Evolutionary conservation across 1,284 basidiomycete genomes (phyloP).

Genomic region (Irpex rosettiformis): DNA sequence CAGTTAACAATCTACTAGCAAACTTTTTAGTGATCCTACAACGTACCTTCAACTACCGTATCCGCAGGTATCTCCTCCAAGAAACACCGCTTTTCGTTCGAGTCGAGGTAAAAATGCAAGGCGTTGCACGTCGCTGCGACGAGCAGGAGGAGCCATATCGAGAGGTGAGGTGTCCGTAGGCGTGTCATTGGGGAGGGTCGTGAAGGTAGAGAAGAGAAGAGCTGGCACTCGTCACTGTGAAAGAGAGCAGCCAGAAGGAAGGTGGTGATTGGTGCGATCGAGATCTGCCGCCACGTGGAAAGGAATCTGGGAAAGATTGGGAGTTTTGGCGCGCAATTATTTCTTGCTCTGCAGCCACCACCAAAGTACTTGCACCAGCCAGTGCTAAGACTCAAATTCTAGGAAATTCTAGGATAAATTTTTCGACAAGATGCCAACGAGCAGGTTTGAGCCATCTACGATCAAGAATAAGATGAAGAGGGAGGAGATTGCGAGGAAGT

Average conservation of each 20-base stretch:
- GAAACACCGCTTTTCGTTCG: conserved; percentile 92
- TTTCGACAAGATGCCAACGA: conserved; percentile 49
- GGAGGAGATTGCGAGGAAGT: conserved; percentile 71
- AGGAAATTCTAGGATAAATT: too few species aligned
- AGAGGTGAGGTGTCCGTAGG: conserved; percentile 28
- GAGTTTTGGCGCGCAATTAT: conserved; percentile 1
- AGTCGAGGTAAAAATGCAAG: conserved; percentile 90
- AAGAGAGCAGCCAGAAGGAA: not conserved
- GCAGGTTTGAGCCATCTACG: conserved; percentile 56
- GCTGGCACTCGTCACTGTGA: conserved; percentile 14
- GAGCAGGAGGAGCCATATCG: conserved; percentile 38
- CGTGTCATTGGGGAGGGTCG: conserved; percentile 25
- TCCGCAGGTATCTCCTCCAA: conserved; percentile 96
- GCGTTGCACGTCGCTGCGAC: conserved; percentile 47
- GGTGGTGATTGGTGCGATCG: conserved; percentile 6
- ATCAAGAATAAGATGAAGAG: conserved; percentile 88
- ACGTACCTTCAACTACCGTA: conserved; percentile 91
- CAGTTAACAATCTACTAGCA: not conserved
- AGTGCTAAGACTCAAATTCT: too few species aligned
- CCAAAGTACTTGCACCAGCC: not conserved
- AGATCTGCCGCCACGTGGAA: conserved; percentile 8
- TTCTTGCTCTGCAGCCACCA: not conserved
- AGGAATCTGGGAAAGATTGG: not conserved
- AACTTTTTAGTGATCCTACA: not conserved
- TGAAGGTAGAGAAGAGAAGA: conserved; percentile 20